These are phyloP conservation scores for Albugo laibachii DNA, from an alignment of 352 stramenopile genomes.

Conservation along the genomic window DNA sequence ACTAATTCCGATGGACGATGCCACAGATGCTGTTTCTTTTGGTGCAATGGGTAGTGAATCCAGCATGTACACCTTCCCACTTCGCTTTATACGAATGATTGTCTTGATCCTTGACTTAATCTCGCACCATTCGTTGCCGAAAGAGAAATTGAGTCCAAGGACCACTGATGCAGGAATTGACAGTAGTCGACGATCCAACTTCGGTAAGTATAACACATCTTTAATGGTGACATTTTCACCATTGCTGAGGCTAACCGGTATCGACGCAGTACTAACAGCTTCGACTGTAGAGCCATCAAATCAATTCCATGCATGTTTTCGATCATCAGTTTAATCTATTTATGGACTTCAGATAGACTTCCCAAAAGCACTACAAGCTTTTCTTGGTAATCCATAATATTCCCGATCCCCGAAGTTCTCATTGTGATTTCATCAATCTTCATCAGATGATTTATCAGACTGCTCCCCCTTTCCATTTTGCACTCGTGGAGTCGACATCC, in stretches of 20 bases:
- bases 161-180: background rate
- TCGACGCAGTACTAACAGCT: background rate
- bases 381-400: conserved; percentile 6
- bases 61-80: background rate
- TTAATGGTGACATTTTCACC: conserved; percentile 6
- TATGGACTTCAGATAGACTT: conserved; percentile 7
- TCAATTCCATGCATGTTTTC: conserved; percentile 2
- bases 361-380: conserved; percentile 2
- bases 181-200: conserved; percentile 7
- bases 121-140: too few relatives aligned
- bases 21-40: background rate
- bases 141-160: background rate
- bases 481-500: conserved; percentile 9
- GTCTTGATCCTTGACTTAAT: background rate
- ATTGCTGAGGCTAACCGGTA: background rate
- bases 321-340: conserved; percentile 8
- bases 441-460: conserved; percentile 10
- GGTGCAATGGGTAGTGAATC: background rate
- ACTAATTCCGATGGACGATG: background rate
- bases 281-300: conserved; percentile 3
- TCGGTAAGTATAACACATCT: conserved; percentile 8
- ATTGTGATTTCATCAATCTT: conserved; percentile 11
- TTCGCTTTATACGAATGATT: conserved; percentile 1
- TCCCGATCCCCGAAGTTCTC: conserved; percentile 3
- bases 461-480: background rate